phyloP scores from a whole-genome alignment of 345 rosid genomes.

The Tarenaya hassleriana region DNA sequence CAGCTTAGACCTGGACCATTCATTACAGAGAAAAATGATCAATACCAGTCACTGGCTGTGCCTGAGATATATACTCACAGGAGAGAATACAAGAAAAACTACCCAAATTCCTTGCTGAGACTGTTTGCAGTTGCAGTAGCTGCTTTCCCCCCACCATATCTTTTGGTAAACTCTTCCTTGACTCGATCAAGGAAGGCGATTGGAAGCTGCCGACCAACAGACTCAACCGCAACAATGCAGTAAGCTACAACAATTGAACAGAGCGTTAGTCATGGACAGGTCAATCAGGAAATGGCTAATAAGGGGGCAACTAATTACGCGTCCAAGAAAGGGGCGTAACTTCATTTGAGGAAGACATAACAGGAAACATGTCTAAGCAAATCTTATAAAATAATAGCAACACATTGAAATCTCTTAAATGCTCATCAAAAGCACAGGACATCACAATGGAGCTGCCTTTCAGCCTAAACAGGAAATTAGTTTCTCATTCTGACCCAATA shows the following conservation, averaged over 20 bases:
- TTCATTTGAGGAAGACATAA: no score
- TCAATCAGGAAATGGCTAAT: no score
- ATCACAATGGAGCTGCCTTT: no score
- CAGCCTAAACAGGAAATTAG: no score
- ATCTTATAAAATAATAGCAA: no score
- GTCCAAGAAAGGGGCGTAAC: no score
- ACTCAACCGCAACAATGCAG: constrained; percentile 45
- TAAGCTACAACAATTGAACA: constrained; percentile 29
- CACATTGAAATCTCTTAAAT: no score
- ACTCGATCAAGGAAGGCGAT: constrained; percentile 42
- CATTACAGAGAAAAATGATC: neutral
- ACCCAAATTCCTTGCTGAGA: constrained; percentile 39
- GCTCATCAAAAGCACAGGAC: no score
- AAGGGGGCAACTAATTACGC: no score
- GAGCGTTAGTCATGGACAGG: no score
- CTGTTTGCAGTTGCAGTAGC: constrained; percentile 34
- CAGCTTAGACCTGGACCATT: constrained; percentile 38
- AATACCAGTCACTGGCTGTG: neutral
- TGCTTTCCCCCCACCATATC: constrained; percentile 45
- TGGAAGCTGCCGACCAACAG: constrained; percentile 43
- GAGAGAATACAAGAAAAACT: neutral
- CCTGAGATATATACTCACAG: neutral
- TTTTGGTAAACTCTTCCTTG: constrained; percentile 36
- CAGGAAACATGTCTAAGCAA: no score
- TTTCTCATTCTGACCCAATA: no score